Percentiles rank a stretch among this genome's conserved stretches.
Evolutionary conservation across 208 protist species (phyloP).

Genomic region (Trichomonas vaginalis): DNA sequence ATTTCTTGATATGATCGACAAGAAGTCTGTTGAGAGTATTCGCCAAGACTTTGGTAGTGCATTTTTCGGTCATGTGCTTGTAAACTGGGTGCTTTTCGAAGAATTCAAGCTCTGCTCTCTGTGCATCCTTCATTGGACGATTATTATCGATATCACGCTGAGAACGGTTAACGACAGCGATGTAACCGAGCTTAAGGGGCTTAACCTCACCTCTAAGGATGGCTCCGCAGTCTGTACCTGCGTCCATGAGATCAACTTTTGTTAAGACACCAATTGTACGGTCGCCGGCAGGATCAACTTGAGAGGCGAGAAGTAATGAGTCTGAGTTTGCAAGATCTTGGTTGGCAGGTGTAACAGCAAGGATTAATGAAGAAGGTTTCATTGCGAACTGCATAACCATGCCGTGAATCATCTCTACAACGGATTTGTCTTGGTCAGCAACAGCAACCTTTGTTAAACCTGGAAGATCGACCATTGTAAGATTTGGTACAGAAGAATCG

Average conservation of each 20-base stretch:
- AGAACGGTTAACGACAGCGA: conserved; percentile 88
- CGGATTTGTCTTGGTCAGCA: conserved; percentile 33
- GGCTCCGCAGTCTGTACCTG: conserved; percentile 85
- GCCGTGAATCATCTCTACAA: conserved; percentile 33
- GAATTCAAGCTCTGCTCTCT: conserved; percentile 45
- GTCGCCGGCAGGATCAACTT: conserved; percentile 41
- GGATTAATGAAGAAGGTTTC: conserved; percentile 33
- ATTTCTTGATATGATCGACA: conserved; percentile 73
- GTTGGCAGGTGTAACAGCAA: conserved; percentile 42
- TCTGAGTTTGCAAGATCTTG: conserved; percentile 45
- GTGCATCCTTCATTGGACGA: conserved; percentile 59
- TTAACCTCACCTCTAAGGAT: conserved; percentile 72
- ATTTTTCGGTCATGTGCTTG: conserved; percentile 21
- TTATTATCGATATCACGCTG: conserved; percentile 83
- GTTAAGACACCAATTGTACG: conserved; percentile 49
- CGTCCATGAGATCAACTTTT: conserved; percentile 47
- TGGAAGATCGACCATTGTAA: conserved; percentile 48
- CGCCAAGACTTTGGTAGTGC: conserved; percentile 32
- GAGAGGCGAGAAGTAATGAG: conserved; percentile 30
- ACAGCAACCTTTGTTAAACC: conserved; percentile 42
- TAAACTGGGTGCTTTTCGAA: conserved; percentile 73
- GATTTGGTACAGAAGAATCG: conserved; percentile 35
- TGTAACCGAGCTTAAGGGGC: conserved; percentile 76
- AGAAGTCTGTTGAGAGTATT: conserved; percentile 51
- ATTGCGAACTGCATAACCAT: conserved; percentile 33